phyloP scores from a whole-genome alignment of 495 filamentous ascomycete species.

The Penicillium verhagenii region DNA sequence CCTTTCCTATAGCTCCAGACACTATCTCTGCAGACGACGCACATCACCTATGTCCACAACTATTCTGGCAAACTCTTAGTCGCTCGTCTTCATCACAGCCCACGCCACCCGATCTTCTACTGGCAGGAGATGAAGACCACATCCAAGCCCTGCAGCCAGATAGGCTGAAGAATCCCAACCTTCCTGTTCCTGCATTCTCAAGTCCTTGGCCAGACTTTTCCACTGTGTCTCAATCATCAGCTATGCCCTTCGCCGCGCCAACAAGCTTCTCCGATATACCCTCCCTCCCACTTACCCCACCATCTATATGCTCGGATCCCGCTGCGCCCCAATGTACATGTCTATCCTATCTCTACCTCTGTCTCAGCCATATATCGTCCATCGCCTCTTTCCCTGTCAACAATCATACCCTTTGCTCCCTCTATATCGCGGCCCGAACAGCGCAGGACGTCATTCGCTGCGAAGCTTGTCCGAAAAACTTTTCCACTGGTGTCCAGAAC shows the following conservation, averaged over 20 bases:
- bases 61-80: conserved; percentile 21
- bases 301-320: conserved; percentile 22
- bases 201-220: conserved; percentile 49
- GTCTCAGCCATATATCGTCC: conserved; percentile 45
- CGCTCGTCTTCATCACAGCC: conserved; percentile 15
- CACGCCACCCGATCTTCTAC: conserved; percentile 20
- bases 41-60: conserved; percentile 26
- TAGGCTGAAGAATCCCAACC: conserved; percentile 19
- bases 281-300: conserved; percentile 29
- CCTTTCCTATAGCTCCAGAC: conserved; percentile 9
- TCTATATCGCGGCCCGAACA: conserved; percentile 55
- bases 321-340: conserved; percentile 36
- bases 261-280: conserved; percentile 24
- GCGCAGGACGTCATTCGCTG: conserved; percentile 61
- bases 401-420: conserved; percentile 51
- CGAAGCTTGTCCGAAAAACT: conserved; percentile 50
- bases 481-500: conserved; percentile 54
- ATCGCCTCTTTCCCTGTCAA: conserved; percentile 42
- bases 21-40: conserved; percentile 12
- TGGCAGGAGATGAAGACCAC: conserved; percentile 27
- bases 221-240: conserved; percentile 36
- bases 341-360: conserved; percentile 46
- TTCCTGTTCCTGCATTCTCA: conserved; percentile 30
- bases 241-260: conserved; percentile 29
- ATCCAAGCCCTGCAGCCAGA: conserved; percentile 22